phyloP scores from a whole-genome alignment of 352 stramenopile genomes.

The Phytopythium chamaehyphon region DNA sequence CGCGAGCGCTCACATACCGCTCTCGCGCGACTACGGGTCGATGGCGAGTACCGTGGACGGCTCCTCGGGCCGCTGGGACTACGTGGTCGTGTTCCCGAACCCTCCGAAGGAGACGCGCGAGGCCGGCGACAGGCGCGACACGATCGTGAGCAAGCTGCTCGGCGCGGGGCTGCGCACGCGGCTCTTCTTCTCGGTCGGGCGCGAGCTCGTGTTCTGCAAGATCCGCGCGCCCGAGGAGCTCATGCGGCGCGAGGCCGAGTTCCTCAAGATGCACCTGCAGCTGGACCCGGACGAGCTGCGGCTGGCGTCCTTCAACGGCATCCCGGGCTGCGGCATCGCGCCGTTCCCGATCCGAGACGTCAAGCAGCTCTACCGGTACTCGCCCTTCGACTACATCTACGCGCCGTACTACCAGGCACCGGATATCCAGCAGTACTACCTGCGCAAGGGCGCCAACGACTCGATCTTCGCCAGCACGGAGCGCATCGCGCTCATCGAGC shows the following conservation, averaged over 20 bases:
- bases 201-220: slow-evolving; percentile 79
- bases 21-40: slow-evolving; percentile 40
- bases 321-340: slow-evolving; percentile 67
- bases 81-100: slow-evolving; percentile 83
- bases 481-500: slow-evolving; percentile 76
- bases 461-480: slow-evolving; percentile 77
- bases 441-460: slow-evolving; percentile 47
- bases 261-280: slow-evolving; percentile 72
- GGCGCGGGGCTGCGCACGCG: slow-evolving; percentile 59
- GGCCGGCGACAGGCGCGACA: slow-evolving; percentile 60
- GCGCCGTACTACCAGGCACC: slow-evolving; percentile 70
- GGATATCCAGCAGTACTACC: slow-evolving; percentile 66
- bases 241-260: slow-evolving; percentile 61
- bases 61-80: slow-evolving; percentile 67
- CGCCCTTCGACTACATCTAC: slow-evolving; percentile 84
- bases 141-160: slow-evolving; percentile 70
- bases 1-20: slow-evolving; percentile 14
- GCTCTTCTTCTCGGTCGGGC: slow-evolving; percentile 67
- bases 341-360: slow-evolving; percentile 80
- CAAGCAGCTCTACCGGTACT: slow-evolving; percentile 73
- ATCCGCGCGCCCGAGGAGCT: slow-evolving; percentile 73
- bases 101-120: slow-evolving; percentile 57
- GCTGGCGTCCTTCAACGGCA: slow-evolving; percentile 57
- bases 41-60: slow-evolving; percentile 21
- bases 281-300: slow-evolving; percentile 60